Evolutionary conservation across 331 rosid species (phyloP).

Genomic region (Malus hybrid): DNA sequence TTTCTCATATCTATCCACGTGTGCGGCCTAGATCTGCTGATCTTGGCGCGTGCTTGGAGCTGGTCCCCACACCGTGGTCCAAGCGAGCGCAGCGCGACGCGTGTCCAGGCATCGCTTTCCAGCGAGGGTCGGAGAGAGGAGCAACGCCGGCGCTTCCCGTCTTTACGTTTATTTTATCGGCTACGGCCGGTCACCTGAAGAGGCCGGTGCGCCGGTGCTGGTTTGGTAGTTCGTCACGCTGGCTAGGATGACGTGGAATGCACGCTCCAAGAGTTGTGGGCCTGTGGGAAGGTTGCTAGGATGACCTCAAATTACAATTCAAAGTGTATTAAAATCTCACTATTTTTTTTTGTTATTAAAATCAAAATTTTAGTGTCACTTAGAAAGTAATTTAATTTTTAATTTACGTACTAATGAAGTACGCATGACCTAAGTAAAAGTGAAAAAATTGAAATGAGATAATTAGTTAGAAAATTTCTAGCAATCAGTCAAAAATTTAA

Average conservation of each 20-base stretch:
- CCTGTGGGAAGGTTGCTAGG: no score
- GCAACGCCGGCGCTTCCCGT: slow-evolving; percentile 10
- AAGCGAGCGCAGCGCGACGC: slow-evolving; percentile 22
- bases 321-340: no score
- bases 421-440: no score
- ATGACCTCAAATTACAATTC: no score
- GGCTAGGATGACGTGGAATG: slow-evolving; percentile 19
- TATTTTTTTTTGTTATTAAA: no score
- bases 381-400: no score
- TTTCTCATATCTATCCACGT: slow-evolving; percentile 13
- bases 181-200: background rate
- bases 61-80: slow-evolving; percentile 66
- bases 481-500: no score
- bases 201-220: background rate
- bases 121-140: slow-evolving; percentile 31
- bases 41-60: slow-evolving; percentile 36
- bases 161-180: background rate
- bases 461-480: no score
- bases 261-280: slow-evolving; percentile 31
- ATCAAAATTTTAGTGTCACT: no score
- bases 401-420: no score
- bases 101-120: slow-evolving; percentile 39
- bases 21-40: slow-evolving; percentile 15
- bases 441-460: no score
- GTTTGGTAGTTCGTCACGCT: slow-evolving; percentile 4